Evolutionary conservation across 2,329 filamentous ascomycete species (phyloP).

Genomic region (Aureobasidium musti): DNA sequence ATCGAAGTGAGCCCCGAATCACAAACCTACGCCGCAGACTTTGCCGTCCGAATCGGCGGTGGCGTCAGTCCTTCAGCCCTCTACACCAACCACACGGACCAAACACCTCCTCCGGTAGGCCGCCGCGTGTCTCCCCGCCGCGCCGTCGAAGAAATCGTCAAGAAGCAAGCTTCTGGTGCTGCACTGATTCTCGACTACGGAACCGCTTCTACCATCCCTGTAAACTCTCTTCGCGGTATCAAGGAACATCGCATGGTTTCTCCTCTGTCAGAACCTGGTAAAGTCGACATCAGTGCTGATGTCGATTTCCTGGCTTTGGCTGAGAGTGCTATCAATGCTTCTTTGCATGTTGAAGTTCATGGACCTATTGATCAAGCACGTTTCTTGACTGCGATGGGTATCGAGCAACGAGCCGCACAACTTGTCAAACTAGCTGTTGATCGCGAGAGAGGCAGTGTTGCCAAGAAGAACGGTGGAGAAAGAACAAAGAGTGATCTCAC

Average conservation of each 20-base stretch:
- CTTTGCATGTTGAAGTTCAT: conserved; percentile 82
- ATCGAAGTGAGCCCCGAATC: conserved; percentile 92
- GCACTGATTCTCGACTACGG: conserved; percentile 97
- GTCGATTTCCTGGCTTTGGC: conserved; percentile 90
- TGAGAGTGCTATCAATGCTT: conserved; percentile 74
- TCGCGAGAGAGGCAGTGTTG: conserved; percentile 37
- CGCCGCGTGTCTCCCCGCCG: conserved; percentile 4
- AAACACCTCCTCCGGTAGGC: not conserved
- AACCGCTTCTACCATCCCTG: conserved; percentile 72
- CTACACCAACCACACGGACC: conserved; percentile 26
- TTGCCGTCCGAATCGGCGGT: conserved; percentile 82
- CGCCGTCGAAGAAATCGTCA: conserved; percentile 46
- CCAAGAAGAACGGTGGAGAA: conserved; percentile 8
- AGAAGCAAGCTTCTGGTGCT: conserved; percentile 70
- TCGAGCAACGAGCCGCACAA: conserved; percentile 71
- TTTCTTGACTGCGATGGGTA: conserved; percentile 81
- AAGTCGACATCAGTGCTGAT: conserved; percentile 86
- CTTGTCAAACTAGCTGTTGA: conserved; percentile 55
- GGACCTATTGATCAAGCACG: conserved; percentile 83
- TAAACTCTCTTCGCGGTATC: conserved; percentile 90
- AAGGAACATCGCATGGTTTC: conserved; percentile 72
- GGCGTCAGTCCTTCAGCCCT: conserved; percentile 29
- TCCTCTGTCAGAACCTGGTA: conserved; percentile 76
- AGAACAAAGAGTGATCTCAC: conserved; percentile 45
- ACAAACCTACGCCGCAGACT: conserved; percentile 74